phyloP scores from a whole-genome alignment of 805 yeast species.

The Nakazawaea wickerhamii region DNA sequence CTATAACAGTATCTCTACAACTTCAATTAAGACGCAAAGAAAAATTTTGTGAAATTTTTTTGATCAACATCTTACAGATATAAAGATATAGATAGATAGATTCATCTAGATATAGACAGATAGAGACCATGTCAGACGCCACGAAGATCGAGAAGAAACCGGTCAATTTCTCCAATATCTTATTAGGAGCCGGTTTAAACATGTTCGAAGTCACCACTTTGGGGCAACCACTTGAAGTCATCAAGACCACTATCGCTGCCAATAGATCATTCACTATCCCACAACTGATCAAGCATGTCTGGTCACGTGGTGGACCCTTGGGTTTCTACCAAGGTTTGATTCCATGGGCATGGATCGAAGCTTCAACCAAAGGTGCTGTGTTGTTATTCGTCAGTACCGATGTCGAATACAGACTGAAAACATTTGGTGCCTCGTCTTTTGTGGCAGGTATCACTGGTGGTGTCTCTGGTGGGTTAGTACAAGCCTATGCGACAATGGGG shows the following conservation, averaged over 20 bases:
- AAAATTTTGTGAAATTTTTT: too few species aligned
- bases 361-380: slow-evolving; percentile 98
- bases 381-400: slow-evolving; percentile 88
- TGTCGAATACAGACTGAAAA: slow-evolving; percentile 72
- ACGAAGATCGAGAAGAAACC: slow-evolving; percentile 60
- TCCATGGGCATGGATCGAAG: slow-evolving; percentile 99
- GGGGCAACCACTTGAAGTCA: slow-evolving; percentile 96
- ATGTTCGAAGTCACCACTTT: slow-evolving; percentile 88
- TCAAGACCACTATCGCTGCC: slow-evolving; percentile 98
- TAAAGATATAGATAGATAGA: too few species aligned
- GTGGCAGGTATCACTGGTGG: slow-evolving; percentile 93
- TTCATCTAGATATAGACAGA: not conserved
- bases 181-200: slow-evolving; percentile 90
- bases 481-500: slow-evolving; percentile 95
- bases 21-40: too few species aligned
- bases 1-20: too few species aligned
- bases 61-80: not conserved
- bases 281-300: slow-evolving; percentile 67
- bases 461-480: slow-evolving; percentile 92
- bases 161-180: slow-evolving; percentile 80
- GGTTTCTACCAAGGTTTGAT: slow-evolving; percentile 97
- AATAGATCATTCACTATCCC: slow-evolving; percentile 67
- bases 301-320: slow-evolving; percentile 87
- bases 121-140: not conserved
- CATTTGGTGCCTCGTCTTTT: slow-evolving; percentile 68